phyloP scores from a whole-genome alignment of 495 filamentous ascomycete species.

The Saxophila tyrrhenica region DNA sequence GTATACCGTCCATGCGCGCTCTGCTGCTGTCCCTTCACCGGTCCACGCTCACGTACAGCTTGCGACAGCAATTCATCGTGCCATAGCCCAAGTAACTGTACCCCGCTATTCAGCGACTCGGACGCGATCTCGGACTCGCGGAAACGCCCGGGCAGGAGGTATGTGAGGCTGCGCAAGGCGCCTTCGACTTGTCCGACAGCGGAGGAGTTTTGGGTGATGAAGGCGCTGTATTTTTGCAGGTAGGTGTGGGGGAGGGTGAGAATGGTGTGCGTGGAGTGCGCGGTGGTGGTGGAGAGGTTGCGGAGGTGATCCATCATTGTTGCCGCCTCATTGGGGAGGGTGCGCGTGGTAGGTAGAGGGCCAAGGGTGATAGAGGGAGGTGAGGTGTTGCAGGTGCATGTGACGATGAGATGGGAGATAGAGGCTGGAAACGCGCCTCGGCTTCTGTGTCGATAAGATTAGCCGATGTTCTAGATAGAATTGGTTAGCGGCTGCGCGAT shows the following conservation, averaged over 20 bases:
- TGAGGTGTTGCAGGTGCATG: not conserved
- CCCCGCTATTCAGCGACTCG: slow-evolving; percentile 77
- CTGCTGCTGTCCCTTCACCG: slow-evolving; percentile 30
- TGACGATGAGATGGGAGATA: not conserved
- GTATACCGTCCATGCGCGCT: slow-evolving; percentile 83
- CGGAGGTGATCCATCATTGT: slow-evolving; percentile 8
- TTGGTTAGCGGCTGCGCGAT: not conserved
- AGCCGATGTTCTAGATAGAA: not conserved
- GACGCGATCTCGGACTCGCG: slow-evolving; percentile 89
- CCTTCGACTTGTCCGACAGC: slow-evolving; percentile 90
- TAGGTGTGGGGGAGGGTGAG: slow-evolving; percentile 52
- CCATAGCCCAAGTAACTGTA: slow-evolving; percentile 85
- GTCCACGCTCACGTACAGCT: slow-evolving; percentile 38
- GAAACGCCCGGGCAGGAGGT: slow-evolving; percentile 91
- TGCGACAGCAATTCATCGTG: slow-evolving; percentile 80
- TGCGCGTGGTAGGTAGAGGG: too few relatives aligned
- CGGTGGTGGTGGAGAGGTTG: slow-evolving; percentile 4
- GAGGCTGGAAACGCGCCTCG: not conserved
- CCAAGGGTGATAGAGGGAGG: not conserved
- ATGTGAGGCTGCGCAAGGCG: slow-evolving; percentile 78
- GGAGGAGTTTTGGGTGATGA: slow-evolving; percentile 86
- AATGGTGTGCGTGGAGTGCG: slow-evolving; percentile 6
- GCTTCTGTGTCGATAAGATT: not conserved
- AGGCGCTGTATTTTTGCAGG: slow-evolving; percentile 73
- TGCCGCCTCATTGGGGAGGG: not conserved